Evolutionary conservation across 78 protist species (phyloP), one percentile per base, ranked within the genome.

Genomic region (Dictyostelium purpureum): DNA sequence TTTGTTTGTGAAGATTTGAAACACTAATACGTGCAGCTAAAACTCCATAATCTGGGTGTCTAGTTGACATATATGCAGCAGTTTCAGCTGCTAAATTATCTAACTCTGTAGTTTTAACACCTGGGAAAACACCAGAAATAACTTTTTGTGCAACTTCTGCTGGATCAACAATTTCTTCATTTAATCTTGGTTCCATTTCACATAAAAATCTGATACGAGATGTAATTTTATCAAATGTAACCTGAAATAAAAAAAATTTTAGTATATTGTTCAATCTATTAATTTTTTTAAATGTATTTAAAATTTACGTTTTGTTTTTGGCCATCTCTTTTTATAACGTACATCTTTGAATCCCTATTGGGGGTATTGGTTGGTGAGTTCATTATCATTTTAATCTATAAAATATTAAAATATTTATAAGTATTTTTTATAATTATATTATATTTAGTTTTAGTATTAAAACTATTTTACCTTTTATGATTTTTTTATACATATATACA

Each of bases 21-120:
- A 98, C 96, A 26, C 97, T 87, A 1, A 99, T 95, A 45, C 99
- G 97, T 24, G 99, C 99, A 12, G 99, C 99, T 14, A 99, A 97
- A 0, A 89, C 73, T 37, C 97, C 97, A 94, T 96, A 99, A 89
- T 98, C 99, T 35, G 99, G 99, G 79, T 99, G 99, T 51, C 78
- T 42, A 19, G 97, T 82, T 18, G 97, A 80, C 90, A 95, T 67
- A 89, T 94, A 96, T 11, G 99, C 99, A n/a, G 97, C 96, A 10
- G 99, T 97, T 94, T 99, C 98, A 9, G 99, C 98, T 4, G 98
- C 98, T 9, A 99, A 95, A 67, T 96, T 95, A 75, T 98, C 99
- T 31, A 99, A 93, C 87, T 97, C 93, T 12, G 43, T 66, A 14
- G 99, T 97, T 19, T 94, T 85, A 21, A 98, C 98, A 42, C 97